Conservation (phyloP, 2,329 filamentous ascomycete genomes). For the Aspergillus awamori region DNA sequence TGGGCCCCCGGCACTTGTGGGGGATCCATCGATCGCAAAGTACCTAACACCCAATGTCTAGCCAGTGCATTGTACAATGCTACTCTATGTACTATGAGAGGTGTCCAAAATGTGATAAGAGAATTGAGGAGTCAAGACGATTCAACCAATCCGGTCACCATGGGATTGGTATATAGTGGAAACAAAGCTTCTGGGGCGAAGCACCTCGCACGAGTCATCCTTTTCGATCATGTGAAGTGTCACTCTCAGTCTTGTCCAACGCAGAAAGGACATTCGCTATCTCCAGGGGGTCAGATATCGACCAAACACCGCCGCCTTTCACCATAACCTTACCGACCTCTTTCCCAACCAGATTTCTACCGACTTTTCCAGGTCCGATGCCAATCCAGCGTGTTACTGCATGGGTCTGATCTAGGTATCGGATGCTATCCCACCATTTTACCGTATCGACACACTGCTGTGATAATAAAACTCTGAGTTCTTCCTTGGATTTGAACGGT, state of each 20-base stretch:
- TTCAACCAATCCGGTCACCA: no score
- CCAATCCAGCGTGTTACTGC: constrained; percentile 85
- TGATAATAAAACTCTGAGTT: constrained; percentile 78
- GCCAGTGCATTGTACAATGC: no score
- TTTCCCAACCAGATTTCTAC: constrained; percentile 89
- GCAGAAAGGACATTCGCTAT: constrained; percentile 69
- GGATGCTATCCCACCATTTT: constrained; percentile 90
- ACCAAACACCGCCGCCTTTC: constrained; percentile 92
- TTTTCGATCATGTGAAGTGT: constrained; percentile 34
- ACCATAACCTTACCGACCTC: constrained; percentile 83
- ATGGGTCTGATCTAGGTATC: constrained; percentile 81
- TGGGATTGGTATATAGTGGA: no score
- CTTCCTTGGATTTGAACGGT: constrained; percentile 72
- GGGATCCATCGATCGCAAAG: no score
- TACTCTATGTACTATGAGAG: no score
- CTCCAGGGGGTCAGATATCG: constrained; percentile 77
- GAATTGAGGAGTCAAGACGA: no score
- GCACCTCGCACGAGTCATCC: no score
- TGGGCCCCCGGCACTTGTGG: no score
- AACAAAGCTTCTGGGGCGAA: no score
- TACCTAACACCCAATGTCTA: no score
- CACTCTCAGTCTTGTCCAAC: constrained; percentile 64
- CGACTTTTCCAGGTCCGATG: constrained; percentile 91
- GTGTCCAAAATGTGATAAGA: no score
- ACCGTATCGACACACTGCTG: constrained; percentile 89